phyloP scores from a whole-genome alignment of 1,284 basidiomycete species.

The Tilletia caries region DNA sequence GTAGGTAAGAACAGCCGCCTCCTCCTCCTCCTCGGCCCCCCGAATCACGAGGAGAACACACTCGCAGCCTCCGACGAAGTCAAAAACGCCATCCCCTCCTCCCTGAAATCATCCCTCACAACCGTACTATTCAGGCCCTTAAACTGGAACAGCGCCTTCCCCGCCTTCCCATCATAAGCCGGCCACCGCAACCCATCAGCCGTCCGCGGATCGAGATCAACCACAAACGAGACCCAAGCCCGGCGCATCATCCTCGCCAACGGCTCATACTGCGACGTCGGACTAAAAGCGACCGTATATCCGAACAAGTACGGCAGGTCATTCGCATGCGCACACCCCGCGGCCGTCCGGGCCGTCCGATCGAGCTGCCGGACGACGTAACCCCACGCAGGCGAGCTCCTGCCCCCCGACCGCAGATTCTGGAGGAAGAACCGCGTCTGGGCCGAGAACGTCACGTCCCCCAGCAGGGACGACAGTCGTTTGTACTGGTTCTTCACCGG shows the following conservation, averaged over 20 bases:
- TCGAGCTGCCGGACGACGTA: slow-evolving; percentile 6
- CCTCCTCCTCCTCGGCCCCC: no score
- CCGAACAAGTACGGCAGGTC: neutral
- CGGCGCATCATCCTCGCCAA: slow-evolving; percentile 22
- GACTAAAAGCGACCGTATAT: neutral
- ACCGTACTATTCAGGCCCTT: slow-evolving; percentile 27
- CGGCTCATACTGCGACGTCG: neutral
- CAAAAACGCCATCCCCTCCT: neutral
- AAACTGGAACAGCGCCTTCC: slow-evolving; percentile 21
- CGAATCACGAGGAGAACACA: neutral
- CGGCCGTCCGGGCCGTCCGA: no score
- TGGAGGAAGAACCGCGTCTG: neutral
- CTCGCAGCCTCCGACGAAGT: neutral
- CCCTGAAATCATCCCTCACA: slow-evolving; percentile 26
- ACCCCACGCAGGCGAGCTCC: neutral
- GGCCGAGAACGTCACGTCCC: neutral
- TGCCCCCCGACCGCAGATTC: neutral
- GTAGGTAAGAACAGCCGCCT: no score
- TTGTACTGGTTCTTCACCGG: slow-evolving; percentile 4
- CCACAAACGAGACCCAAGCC: slow-evolving; percentile 25
- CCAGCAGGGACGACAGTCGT: neutral
- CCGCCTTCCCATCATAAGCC: slow-evolving; percentile 12
- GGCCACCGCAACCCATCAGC: slow-evolving; percentile 23
- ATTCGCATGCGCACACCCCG: neutral
- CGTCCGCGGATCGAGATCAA: slow-evolving; percentile 25